Percentiles rank a stretch among this genome's conserved stretches.
Conservation (phyloP, 495 filamentous ascomycete species). For the Penicillium alfredii region DNA sequence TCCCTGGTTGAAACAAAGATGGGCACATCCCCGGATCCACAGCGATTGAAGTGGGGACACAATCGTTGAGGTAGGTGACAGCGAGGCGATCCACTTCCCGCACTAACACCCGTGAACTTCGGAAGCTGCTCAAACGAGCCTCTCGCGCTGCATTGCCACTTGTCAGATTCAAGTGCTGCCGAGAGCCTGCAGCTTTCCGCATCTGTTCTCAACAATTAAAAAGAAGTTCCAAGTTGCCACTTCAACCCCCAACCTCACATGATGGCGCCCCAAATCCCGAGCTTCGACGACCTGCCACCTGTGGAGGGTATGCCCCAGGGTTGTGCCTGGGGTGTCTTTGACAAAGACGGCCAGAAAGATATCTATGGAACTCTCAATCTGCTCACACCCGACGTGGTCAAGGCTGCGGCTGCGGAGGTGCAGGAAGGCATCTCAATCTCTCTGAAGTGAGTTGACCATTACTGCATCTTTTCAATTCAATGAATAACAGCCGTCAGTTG, state of each 20-base stretch:
- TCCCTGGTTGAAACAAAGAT: not conserved
- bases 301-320: constrained; percentile 57
- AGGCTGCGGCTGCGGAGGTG: constrained; percentile 45
- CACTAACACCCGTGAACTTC: not conserved
- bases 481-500: too few relatives aligned
- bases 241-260: not conserved
- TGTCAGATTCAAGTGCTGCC: too few relatives aligned
- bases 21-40: not conserved
- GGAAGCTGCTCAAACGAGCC: not conserved
- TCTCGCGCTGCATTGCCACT: too few relatives aligned
- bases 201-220: too few relatives aligned
- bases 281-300: constrained; percentile 54
- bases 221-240: too few relatives aligned
- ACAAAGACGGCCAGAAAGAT: constrained; percentile 56
- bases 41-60: constrained; percentile 3
- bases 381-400: constrained; percentile 49
- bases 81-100: constrained; percentile 9
- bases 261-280: constrained; percentile 21
- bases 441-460: constrained; percentile 45
- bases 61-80: constrained; percentile 3
- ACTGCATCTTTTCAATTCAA: too few relatives aligned
- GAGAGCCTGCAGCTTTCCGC: too few relatives aligned
- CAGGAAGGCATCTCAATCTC: constrained; percentile 51
- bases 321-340: constrained; percentile 61
- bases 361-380: constrained; percentile 54